Evolutionary conservation across 2,329 filamentous ascomycete species (phyloP), one percentile per base, ranked within the genome.

Genomic region (Dothistroma septosporum): DNA sequence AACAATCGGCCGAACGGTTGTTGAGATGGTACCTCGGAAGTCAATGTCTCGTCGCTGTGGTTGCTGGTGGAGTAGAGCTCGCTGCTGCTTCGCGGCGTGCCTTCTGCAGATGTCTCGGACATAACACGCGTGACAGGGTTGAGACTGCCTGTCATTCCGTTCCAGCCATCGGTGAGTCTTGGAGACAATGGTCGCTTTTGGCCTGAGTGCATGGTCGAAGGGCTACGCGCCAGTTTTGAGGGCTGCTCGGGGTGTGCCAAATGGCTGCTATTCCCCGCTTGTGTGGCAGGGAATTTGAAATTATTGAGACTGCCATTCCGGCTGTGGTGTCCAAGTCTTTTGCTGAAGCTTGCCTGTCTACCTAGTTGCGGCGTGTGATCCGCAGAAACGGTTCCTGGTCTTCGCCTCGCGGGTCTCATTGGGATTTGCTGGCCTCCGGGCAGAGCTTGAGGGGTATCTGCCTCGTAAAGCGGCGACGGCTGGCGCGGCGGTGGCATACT

Each of bases 1-100:
- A 86, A 79, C 14, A 89, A 73, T 48, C 80, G 76, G 48, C 76
- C 80, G 44, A 62, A 59, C 19, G 78, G 73, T 53, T 79, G 77
- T 22, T 82, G 83, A 71, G 96, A 95, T 6, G 70, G 70, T 19
- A 69, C 54, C 75, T 97, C 94, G 0, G 94, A 99, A 11, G 88
- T 88, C 53, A 97, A 74, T 2, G 94, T 99, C 74, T 99, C 94
- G 16, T 89, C 91, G 7, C 94, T 97, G 71, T 96, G 89, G 73
- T 97, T 97, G 78, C 93, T 97, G 73, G 93, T 78, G 0, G 92
- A 92, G 75, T 96, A 97, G 70, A 97, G 95, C 71, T 99, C 94
- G 57, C 89, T 90, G 73, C 94, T 99, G 65, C 91, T 96, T 68
- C 94, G 83, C 24, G 91, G 92, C 31, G 93, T 97, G 4, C 85